Evolutionary conservation across 2,329 filamentous ascomycete genomes (phyloP), one percentile per base, ranked within the genome.

Genomic region (Diplodia sapinea): DNA sequence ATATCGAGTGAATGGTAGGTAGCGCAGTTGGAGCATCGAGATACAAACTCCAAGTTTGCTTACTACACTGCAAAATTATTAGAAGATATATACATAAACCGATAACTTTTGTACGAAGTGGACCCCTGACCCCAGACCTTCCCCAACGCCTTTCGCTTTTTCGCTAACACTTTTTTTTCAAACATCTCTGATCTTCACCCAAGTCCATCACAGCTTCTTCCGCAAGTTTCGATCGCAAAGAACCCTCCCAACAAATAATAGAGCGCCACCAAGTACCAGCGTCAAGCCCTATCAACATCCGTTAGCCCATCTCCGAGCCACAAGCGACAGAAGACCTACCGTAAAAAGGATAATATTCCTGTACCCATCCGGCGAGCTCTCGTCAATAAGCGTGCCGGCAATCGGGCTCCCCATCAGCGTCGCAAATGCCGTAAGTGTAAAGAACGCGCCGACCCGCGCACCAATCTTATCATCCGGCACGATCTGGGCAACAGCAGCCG

Each of bases 381-480:
- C 59, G 38, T 63, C 59, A n/a, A 63, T 23, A n/a, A 63, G 47
- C n/a, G 29, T 38, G 11, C 68, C 68, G 0, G 61, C 68, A 47
- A 69, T 68, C 1, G 68, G 68, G 1, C 49, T 38, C 9, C 68
- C 68, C 15, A 69, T 40, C 4, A 69, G 23, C 3, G 62, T 59
- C 6, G 68, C 65, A n/a, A 68, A 49, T 3, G 65, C 65, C 40
- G 67, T 51, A 0, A 68, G 50, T 3, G 38, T 64, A 13, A 67
- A 69, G 23, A 69, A 68, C 0, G 68, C 68, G 20, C 68, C 68
- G 7, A 69, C 64, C 12, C 65, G 40, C 15, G 36, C 68, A 4
- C 68, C 68, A 17, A 69, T 52, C 51, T 68, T 69, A 7, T 63
- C 47, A 12, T 64, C 65, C 23, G 68, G 68, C 4, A 57, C 57